phyloP scores from a whole-genome alignment of 2,329 filamentous ascomycete genomes.

The Claviceps capensis region DNA sequence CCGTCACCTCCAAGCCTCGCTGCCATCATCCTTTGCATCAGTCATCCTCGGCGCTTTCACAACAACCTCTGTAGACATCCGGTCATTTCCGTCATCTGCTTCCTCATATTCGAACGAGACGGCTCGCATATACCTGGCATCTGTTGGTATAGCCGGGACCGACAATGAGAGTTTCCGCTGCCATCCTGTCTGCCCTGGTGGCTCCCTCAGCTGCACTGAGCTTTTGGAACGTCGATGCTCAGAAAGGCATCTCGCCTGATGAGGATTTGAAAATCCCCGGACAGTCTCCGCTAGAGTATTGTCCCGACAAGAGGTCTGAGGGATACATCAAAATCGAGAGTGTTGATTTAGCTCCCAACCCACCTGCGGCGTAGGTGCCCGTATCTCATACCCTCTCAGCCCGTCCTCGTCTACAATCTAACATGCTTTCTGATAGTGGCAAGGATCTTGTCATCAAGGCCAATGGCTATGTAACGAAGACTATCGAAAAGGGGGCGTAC shows the following conservation, averaged over 20 bases:
- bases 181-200: conserved; percentile 31
- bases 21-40: conserved; percentile 3
- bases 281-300: conserved; percentile 74
- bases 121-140: neutral
- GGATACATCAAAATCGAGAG: too few relatives aligned
- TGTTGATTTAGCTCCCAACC: conserved; percentile 76
- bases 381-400: neutral
- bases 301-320: conserved; percentile 20
- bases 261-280: conserved; percentile 58
- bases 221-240: conserved; percentile 21
- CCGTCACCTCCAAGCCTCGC: neutral
- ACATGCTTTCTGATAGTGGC: conserved; percentile 43
- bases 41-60: neutral
- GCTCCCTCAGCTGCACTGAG: conserved; percentile 32
- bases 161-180: conserved; percentile 26
- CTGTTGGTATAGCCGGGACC: neutral
- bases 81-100: neutral
- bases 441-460: conserved; percentile 65
- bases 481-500: conserved; percentile 65
- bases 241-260: conserved; percentile 26
- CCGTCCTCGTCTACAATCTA: conserved; percentile 8
- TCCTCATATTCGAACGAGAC: neutral
- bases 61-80: neutral
- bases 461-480: conserved; percentile 56
- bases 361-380: conserved; percentile 57